Base-by-base conservation (phyloP, 352 stramenopile species). In the Pythium apleroticum region DNA sequence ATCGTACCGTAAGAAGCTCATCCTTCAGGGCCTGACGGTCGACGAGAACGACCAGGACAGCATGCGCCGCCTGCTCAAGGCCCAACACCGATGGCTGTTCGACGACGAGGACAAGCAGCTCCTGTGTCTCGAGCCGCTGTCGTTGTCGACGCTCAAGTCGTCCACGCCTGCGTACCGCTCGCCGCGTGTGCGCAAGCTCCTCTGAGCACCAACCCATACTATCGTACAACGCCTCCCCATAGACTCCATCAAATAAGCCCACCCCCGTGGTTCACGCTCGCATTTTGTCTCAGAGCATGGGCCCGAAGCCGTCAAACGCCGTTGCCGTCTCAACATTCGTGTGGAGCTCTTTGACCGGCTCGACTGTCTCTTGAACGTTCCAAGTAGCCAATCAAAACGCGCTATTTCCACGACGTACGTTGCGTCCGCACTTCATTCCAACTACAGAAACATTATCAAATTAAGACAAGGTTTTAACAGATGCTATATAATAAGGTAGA, bases 1-100 rank as follows among this genome's bases (percentile, higher is more conserved):
- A 6, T 78, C 76, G 25, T 78, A 87, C 52, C 76, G 76, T 63
- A 75, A 68, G 43, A 85, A 88, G 66, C 77, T 74, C 52, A 90
- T 90, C 50, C 58, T 71, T 12, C 81, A 76, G 20, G 79, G 78
- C 6, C 62, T 90, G 24, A 57, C 68, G 17, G 72, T 89, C 30
- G 80, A 90, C 46, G 80, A 90, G 61, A 65, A 57, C 39, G 77
- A 88, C 66, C 81, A 90, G 57, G 77, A 80, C 24, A 84, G 77
- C 58, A 90, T 90, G 81, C 76, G 73, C 12, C 74, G 72, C 39
- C 57, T 89, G 53, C 75, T 91, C 46, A 91, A 91, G 68, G 82
- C 82, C 28, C 82, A 91, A 60, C 74, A 89, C 55, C 82, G 80
- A 19, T 89, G 78, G 82, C 59, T 80, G 22, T 91, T 91, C 49